Conservation (phyloP, 768 basidiomycete genomes). For the Pulveroboletus frians region DNA sequence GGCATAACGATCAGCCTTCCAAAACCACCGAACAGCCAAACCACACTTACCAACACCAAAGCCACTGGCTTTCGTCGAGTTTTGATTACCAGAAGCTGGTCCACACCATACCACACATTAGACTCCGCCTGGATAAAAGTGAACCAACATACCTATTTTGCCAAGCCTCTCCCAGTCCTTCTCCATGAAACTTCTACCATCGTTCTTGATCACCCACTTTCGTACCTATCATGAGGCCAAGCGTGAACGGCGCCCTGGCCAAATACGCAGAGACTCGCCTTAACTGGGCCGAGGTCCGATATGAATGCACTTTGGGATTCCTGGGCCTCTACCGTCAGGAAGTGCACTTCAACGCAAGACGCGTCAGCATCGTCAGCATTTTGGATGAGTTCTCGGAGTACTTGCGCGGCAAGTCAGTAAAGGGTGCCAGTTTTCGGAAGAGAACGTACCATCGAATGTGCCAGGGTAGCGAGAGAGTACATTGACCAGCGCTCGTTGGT, state of each 20-base stretch:
- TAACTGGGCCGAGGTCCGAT: not conserved
- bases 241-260: not conserved
- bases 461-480: conserved; percentile 17
- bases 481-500: conserved; percentile 13
- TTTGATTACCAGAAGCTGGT: conserved; percentile 11
- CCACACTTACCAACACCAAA: conserved; percentile 12
- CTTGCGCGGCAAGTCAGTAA: conserved; percentile 14
- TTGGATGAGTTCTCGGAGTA: conserved; percentile 51
- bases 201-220: conserved; percentile 14
- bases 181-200: not conserved
- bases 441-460: conserved; percentile 3
- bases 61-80: conserved; percentile 12
- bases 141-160: conserved; percentile 9
- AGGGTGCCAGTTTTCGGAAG: not conserved
- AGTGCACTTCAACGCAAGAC: conserved; percentile 33
- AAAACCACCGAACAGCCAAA: not conserved
- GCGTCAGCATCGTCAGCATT: conserved; percentile 51
- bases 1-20: not conserved
- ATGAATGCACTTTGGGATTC: not conserved
- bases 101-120: not conserved
- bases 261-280: not conserved
- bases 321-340: conserved; percentile 24
- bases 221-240: conserved; percentile 1
- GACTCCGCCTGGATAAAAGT: not conserved
- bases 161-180: conserved; percentile 14